phyloP scores from a whole-genome alignment of 140 eudicot genomes.

The Anethum foeniculum region DNA sequence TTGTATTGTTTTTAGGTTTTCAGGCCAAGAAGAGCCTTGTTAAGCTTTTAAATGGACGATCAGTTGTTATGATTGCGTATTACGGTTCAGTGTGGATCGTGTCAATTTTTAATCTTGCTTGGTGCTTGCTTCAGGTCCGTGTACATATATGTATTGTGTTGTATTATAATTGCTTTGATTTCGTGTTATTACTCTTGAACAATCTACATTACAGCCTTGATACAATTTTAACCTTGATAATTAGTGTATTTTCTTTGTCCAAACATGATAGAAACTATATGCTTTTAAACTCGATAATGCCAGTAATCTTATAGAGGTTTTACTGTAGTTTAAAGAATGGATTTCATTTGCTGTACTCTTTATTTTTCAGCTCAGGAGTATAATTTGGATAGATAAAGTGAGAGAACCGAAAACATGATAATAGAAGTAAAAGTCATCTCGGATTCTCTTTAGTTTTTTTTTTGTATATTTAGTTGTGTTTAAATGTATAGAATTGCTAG shows the following conservation, averaged over 20 bases:
- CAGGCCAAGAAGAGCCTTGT: slow-evolving; percentile 46
- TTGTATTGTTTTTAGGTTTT: slow-evolving; percentile 48
- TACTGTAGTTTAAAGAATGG: not conserved
- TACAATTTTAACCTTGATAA: too few relatives aligned
- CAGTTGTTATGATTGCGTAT: slow-evolving; percentile 49
- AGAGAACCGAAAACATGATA: not conserved
- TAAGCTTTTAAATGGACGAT: slow-evolving; percentile 56
- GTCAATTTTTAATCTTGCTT: slow-evolving; percentile 52
- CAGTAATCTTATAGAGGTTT: too few relatives aligned
- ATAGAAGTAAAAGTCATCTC: not conserved
- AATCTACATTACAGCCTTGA: not conserved
- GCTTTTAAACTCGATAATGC: not conserved
- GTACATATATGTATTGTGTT: too few relatives aligned
- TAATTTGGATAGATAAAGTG: not conserved
- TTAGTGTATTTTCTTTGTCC: too few relatives aligned
- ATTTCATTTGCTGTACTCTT: not conserved
- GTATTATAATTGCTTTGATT: too few relatives aligned
- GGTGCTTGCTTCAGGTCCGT: slow-evolving; percentile 64
- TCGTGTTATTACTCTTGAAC: not conserved
- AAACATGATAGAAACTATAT: not conserved
- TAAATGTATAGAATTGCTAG: not conserved
- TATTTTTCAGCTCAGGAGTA: not conserved
- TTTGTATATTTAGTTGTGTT: not conserved
- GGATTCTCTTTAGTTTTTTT: too few relatives aligned
- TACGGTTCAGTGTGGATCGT: slow-evolving; percentile 59